Conservation (phyloP, 768 basidiomycete genomes). For the Lactarius sp. region DNA sequence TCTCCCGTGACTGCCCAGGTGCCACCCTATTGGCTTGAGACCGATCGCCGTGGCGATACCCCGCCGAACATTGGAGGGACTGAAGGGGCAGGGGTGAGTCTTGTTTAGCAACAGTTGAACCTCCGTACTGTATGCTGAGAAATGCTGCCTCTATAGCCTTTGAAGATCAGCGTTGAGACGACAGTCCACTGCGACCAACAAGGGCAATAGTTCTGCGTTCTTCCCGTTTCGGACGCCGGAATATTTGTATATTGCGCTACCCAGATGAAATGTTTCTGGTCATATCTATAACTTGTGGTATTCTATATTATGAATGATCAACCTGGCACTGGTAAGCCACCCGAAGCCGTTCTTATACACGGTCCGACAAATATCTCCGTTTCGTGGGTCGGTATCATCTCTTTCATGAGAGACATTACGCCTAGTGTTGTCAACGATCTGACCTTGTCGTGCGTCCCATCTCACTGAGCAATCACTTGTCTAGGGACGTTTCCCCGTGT, state of each 20-base stretch:
- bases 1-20: neutral
- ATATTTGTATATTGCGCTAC: too few species aligned
- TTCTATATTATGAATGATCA: neutral
- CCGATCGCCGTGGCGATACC: neutral
- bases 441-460: too few species aligned
- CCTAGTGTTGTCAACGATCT: too few species aligned
- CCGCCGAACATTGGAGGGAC: neutral
- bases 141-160: neutral
- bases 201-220: too few species aligned
- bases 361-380: too few species aligned
- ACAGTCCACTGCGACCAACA: constrained; percentile 4
- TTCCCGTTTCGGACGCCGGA: too few species aligned
- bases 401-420: too few species aligned
- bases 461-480: too few species aligned
- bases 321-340: neutral
- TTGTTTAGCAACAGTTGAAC: too few species aligned
- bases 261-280: neutral
- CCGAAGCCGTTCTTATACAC: too few species aligned
- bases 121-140: neutral
- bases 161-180: constrained; percentile 15
- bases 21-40: neutral
- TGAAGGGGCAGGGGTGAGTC: too few species aligned
- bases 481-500: neutral
- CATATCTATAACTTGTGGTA: neutral
- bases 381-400: too few species aligned